phyloP scores from a whole-genome alignment of 2,329 filamentous ascomycete species.

The Curvularia spicifera region DNA sequence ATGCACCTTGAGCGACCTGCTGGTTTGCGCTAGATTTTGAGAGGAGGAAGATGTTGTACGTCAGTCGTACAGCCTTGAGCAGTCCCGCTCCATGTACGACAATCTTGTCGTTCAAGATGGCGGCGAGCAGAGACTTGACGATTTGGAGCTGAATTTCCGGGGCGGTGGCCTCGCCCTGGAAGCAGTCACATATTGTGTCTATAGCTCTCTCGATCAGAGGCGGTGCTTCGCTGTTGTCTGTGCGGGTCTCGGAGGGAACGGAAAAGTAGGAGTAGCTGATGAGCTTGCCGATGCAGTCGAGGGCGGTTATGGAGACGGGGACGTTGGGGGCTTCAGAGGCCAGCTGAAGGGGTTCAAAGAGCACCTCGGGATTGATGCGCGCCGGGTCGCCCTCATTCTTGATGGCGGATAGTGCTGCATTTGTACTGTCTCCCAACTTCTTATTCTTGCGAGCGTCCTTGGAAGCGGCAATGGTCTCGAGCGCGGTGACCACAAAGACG shows the following conservation, averaged over 20 bases:
- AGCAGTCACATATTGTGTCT: slow-evolving; percentile 99
- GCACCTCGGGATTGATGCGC: slow-evolving; percentile 85
- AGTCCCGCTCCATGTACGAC: slow-evolving; percentile 96
- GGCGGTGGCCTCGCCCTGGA: slow-evolving; percentile 93
- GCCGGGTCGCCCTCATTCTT: slow-evolving; percentile 77
- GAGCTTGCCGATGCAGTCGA: slow-evolving; percentile 98
- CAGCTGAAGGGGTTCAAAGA: slow-evolving; percentile 89
- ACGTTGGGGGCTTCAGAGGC: slow-evolving; percentile 87
- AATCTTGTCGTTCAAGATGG: slow-evolving; percentile 97
- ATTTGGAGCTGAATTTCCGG: slow-evolving; percentile 96
- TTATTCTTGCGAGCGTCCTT: slow-evolving; percentile 90
- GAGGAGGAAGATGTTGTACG: slow-evolving; percentile 98
- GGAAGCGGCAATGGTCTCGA: slow-evolving; percentile 89
- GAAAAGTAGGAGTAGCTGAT: slow-evolving; percentile 99
- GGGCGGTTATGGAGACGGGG: slow-evolving; percentile 82
- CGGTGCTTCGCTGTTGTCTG: slow-evolving; percentile 53
- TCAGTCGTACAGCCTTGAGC: slow-evolving; percentile 94
- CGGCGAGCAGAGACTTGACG: slow-evolving; percentile 93
- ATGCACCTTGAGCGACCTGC: slow-evolving; percentile 92
- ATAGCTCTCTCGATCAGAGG: slow-evolving; percentile 97
- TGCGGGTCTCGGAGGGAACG: slow-evolving; percentile 60
- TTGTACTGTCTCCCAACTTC: slow-evolving; percentile 79
- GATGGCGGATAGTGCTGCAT: slow-evolving; percentile 82
- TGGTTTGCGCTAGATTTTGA: slow-evolving; percentile 95
- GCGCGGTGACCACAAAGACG: slow-evolving; percentile 91